Evolutionary conservation across 495 filamentous ascomycete genomes (phyloP), one percentile per base, ranked within the genome.

Genomic region (Coniosporium apollinis): DNA sequence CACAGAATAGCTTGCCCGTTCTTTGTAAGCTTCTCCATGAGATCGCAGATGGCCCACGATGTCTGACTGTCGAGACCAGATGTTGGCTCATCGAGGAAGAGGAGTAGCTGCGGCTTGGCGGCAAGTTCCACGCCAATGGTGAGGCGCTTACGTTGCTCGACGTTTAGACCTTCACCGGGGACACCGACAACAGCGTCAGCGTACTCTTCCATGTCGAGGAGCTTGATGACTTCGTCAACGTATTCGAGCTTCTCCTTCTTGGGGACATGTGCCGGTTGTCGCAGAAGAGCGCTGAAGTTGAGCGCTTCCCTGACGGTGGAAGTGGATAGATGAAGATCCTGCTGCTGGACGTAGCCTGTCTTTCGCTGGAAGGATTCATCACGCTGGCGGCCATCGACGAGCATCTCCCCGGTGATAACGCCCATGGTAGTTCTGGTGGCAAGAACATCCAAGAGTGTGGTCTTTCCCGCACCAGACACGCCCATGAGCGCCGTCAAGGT

Each of bases 1-100:
- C 82, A 87, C 10, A 93, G 68, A 53, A 93, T 76, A 20, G 84
- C 81, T 52, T 91, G 83, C 7, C 84, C 84, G 45, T 69, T 74
- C 54, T 81, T 75, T 32, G 82, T 78, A 20, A 93, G 63, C 51
- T 86, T 87, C 41, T 80, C 69, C 28, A 93, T 67, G 15, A 92
- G 66, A 30, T 70, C 66, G 33, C 79, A 65, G 41, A 92, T 89
- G 17, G 80, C 72, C 79, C 78, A 93, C 8, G 84, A 80, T 1
- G 81, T 87, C 44, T 94, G 83, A 52, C 70, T 74, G 58, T 79
- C 74, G 7, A 79, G 61, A 14, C 72, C 72, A 8, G 67, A 72
- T 1, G 73, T 78, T 0, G 73, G 73, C 41, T 76, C 73, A 38
- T 76, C 74, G 38, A 76, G 56, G 47, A 79, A 77, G 21, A 79